Base-by-base conservation (phyloP, 139 green algal species). In the Astrephomene gubernaculifera region DNA sequence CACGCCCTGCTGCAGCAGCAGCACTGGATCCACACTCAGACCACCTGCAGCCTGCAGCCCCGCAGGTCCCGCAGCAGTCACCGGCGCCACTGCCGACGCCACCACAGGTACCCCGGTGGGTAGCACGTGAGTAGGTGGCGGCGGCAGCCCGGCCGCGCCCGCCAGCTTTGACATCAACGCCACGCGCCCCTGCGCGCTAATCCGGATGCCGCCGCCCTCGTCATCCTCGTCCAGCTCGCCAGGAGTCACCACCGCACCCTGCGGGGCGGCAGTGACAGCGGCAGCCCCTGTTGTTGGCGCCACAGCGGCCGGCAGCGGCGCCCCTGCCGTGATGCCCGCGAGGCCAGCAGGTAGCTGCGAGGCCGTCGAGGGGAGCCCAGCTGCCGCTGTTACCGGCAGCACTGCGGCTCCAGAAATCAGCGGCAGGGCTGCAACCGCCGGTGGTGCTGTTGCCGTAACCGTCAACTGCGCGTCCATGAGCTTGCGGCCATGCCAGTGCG, bases 111-210 rank as follows among this genome's bases (percentile, higher is more conserved):
- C 38, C 1, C 68, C 68, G 7, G 68, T 21, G 12, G 64, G 33
- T 24, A 36, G 52, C 24, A 74, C 39, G 24, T 36, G 68, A 5
- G 71, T 22, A 41, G 69, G 31, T 33, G 33, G 79, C 52, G 21
- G 21, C 24, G n/a, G 22, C 52, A 95, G 54, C 35, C 91, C 87
- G 21, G 93, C 93, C 41, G 87, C 88, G 38, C 88, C 94, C 29
- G 96, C 94, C 63, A 99, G 92, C 25, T 91, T 85, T 33, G 86
- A 93, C 96, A 99, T 99, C 29, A 99, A 90, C 39, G 92, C 92
- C 29, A 90, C 89, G 17, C 96, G 91, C 12, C 79, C 80, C 82
- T 94, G 88, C 3, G 92, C 86, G 39, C 93, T 95, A 60, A 98
- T 82, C 84, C 89, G 91, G 79, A 98, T 76, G 21, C 94, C 94